A percentile compares a stretch with the other conserved stretches of the same genome.
Conservation (phyloP, 2,329 filamentous ascomycete species). For the Hypoxylon sp. region DNA sequence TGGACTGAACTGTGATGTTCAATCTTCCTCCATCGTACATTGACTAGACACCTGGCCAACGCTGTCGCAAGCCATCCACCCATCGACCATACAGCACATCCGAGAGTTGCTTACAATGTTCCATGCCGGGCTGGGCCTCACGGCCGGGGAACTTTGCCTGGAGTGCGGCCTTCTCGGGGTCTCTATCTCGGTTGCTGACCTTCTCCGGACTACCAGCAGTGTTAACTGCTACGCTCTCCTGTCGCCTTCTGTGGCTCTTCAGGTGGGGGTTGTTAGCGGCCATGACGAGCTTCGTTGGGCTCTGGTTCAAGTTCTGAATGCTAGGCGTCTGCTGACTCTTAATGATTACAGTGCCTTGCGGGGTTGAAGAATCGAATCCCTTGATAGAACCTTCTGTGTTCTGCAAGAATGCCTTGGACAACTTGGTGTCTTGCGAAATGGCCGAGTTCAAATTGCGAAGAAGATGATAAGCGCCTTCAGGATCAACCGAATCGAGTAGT, state of each 20-base stretch:
- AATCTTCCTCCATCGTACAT: constrained; percentile 4
- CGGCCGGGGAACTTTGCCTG: constrained; percentile 69
- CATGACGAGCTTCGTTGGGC: constrained; percentile 76
- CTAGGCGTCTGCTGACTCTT: constrained; percentile 59
- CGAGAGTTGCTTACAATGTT: constrained; percentile 89
- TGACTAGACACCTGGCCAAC: constrained; percentile 67
- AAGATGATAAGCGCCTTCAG: constrained; percentile 89
- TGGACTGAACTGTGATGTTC: constrained; percentile 3
- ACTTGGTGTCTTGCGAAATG: constrained; percentile 76
- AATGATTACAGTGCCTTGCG: constrained; percentile 69
- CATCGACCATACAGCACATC: constrained; percentile 93
- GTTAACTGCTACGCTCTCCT: constrained; percentile 58
- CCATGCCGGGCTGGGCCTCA: constrained; percentile 78
- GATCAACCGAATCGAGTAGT: constrained; percentile 85
- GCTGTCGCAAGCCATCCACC: constrained; percentile 82
- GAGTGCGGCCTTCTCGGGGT: constrained; percentile 62
- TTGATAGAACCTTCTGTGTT: constrained; percentile 53
- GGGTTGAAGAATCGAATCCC: constrained; percentile 56
- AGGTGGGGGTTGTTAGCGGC: constrained; percentile 88
- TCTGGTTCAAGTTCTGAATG: constrained; percentile 60
- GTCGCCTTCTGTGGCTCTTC: constrained; percentile 79
- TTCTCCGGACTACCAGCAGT: constrained; percentile 49
- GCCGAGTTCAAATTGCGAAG: constrained; percentile 82
- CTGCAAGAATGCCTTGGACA: constrained; percentile 65
- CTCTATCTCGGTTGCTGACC: constrained; percentile 57